These are phyloP conservation scores for Boletus rufocinnamomeus DNA, from an alignment of 768 basidiomycete species.

Conservation along the genomic window DNA sequence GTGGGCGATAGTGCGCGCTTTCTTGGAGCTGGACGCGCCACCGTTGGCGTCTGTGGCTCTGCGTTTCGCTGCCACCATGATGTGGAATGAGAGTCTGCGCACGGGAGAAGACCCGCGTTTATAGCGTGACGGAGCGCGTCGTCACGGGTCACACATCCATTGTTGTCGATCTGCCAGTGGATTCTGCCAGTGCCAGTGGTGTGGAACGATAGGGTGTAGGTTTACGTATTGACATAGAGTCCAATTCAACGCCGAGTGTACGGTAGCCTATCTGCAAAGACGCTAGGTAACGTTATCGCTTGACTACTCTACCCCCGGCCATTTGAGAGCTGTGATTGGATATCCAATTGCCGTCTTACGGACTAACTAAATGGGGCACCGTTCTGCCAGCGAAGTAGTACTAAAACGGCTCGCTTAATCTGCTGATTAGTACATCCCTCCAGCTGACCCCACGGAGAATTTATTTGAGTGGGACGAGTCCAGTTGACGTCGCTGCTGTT, in stretches of 20 bases:
- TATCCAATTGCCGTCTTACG: no score
- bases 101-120: conserved; percentile 1
- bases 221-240: not conserved
- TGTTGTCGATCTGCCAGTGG: not conserved
- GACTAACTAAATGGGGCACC: no score
- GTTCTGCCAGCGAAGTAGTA: no score
- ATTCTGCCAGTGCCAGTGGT: not conserved
- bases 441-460: no score
- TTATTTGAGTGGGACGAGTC: not conserved
- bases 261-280: no score
- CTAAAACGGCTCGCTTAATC: no score
- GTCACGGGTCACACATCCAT: conserved; percentile 25
- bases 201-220: not conserved
- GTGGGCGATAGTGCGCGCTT: conserved; percentile 24
- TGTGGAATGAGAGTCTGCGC: not conserved
- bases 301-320: no score
- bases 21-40: conserved; percentile 30
- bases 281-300: no score
- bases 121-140: conserved; percentile 29
- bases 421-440: no score
- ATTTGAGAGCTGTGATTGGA: no score
- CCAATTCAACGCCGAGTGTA: not conserved
- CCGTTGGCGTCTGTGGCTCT: conserved; percentile 31
- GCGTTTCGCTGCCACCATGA: conserved; percentile 37
- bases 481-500: not conserved